Percentiles rank a stretch among this genome's conserved stretches.
Evolutionary conservation across 1,284 basidiomycete species (phyloP).

Genomic region (Ustilago xerochloae): DNA sequence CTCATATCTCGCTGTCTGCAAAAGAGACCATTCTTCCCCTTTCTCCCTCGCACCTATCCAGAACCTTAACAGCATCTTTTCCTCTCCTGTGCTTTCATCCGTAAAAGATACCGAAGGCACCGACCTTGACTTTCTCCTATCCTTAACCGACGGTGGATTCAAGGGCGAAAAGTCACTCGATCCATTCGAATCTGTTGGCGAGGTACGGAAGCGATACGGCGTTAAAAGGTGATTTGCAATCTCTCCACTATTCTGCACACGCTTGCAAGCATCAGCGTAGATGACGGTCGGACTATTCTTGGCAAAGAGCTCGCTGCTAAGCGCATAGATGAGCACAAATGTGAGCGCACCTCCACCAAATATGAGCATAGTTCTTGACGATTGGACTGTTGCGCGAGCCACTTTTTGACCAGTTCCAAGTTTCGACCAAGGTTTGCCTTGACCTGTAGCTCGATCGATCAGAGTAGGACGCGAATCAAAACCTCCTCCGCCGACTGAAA

Average conservation of each 20-base stretch:
- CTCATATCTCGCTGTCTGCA: slow-evolving; percentile 43
- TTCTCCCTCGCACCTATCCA: slow-evolving; percentile 59
- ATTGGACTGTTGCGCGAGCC: slow-evolving; percentile 77
- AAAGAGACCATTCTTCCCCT: slow-evolving; percentile 49
- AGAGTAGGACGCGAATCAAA: slow-evolving; percentile 17
- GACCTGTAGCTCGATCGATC: slow-evolving; percentile 47
- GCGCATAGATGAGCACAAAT: slow-evolving; percentile 78
- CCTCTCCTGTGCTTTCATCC: slow-evolving; percentile 47
- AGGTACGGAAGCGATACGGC: slow-evolving; percentile 60
- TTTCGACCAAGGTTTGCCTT: slow-evolving; percentile 77
- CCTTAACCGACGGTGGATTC: slow-evolving; percentile 49
- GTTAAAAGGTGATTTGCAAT: slow-evolving; percentile 54
- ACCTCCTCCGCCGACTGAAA: slow-evolving; percentile 16
- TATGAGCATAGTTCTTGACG: slow-evolving; percentile 84
- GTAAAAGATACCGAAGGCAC: slow-evolving; percentile 42
- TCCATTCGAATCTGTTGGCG: slow-evolving; percentile 21
- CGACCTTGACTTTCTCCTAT: slow-evolving; percentile 45
- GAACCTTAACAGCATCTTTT: slow-evolving; percentile 59
- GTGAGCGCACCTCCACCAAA: slow-evolving; percentile 75
- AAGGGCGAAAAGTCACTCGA: slow-evolving; percentile 52
- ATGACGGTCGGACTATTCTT: slow-evolving; percentile 91
- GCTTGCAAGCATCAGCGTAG: slow-evolving; percentile 85
- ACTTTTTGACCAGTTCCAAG: slow-evolving; percentile 84
- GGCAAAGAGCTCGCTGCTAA: slow-evolving; percentile 89
- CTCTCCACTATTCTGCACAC: slow-evolving; percentile 78